Evolutionary conservation across 2,329 filamentous ascomycete genomes (phyloP).

Genomic region (Trichoderma guizhouense): DNA sequence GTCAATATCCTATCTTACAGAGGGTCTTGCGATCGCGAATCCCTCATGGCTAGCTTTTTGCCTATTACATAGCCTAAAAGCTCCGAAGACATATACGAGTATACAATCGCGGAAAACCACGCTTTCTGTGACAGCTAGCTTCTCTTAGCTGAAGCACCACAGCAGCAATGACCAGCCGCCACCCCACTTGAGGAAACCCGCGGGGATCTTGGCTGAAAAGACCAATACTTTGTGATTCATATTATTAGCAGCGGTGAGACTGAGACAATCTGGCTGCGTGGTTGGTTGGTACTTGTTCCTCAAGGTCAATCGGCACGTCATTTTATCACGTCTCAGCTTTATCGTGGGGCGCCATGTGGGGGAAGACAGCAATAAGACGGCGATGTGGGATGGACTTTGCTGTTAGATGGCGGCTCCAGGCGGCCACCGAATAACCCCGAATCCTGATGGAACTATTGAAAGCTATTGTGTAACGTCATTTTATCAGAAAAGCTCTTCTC

Average conservation of each 20-base stretch:
- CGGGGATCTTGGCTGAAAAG: not conserved
- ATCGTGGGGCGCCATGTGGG: constrained; percentile 4
- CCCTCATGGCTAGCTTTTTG: not conserved
- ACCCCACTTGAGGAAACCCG: not conserved
- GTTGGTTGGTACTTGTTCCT: not conserved
- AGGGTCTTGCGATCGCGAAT: too few relatives aligned
- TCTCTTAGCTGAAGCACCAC: not conserved
- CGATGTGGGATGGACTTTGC: not conserved
- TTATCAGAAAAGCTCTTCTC: not conserved
- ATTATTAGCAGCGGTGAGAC: not conserved
- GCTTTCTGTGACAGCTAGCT: not conserved
- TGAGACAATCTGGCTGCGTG: not conserved
- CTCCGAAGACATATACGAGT: not conserved
- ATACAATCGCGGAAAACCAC: not conserved
- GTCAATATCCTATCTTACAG: not conserved
- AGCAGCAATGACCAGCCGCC: not conserved
- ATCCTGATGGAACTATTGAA: not conserved
- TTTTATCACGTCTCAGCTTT: not conserved
- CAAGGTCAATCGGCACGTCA: not conserved
- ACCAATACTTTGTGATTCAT: not conserved
- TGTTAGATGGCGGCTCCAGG: not conserved
- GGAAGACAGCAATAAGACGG: not conserved
- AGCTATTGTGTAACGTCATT: not conserved
- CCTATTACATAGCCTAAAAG: not conserved
- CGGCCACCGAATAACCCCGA: not conserved